These are phyloP conservation scores for Picea engelmannii DNA, from an alignment of 83 land plant genomes.

Conservation along the genomic window DNA sequence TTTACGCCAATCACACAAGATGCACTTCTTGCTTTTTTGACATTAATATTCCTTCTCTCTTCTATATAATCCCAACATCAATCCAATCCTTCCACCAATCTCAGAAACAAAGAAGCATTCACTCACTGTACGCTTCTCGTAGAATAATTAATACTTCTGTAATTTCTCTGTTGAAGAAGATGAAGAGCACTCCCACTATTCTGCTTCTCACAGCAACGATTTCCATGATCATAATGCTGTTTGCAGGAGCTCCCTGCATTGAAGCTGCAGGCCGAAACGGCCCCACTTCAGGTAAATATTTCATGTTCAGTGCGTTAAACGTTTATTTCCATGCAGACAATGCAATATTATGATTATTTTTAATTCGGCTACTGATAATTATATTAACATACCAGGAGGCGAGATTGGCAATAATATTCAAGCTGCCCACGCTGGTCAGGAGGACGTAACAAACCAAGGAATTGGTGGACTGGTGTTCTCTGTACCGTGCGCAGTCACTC, in stretches of 20 bases:
- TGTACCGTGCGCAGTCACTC: not conserved
- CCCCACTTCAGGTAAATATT: not conserved
- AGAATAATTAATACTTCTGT: not conserved
- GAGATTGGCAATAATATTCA: not conserved
- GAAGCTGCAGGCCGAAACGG: no score
- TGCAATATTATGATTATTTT: no score
- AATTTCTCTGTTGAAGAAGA: not conserved
- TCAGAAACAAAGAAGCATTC: not conserved
- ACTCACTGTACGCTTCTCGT: not conserved
- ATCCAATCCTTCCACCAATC: not conserved
- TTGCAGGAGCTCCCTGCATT: no score
- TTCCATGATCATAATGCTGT: not conserved
- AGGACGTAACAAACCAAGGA: no score
- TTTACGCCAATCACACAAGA: not conserved
- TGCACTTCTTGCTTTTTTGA: not conserved
- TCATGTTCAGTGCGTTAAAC: no score
- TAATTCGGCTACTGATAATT: not conserved
- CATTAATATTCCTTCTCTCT: not conserved
- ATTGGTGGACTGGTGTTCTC: not conserved
- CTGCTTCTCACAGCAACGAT: not conserved
- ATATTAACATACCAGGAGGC: not conserved
- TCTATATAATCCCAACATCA: not conserved
- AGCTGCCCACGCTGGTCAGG: not conserved
- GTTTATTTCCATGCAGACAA: no score
- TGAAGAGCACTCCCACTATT: not conserved